A percentile compares a stretch with the other conserved stretches of the same genome.
phyloP scores from a whole-genome alignment of 1,139 yeast species.

The Hansenula lynferdii region DNA sequence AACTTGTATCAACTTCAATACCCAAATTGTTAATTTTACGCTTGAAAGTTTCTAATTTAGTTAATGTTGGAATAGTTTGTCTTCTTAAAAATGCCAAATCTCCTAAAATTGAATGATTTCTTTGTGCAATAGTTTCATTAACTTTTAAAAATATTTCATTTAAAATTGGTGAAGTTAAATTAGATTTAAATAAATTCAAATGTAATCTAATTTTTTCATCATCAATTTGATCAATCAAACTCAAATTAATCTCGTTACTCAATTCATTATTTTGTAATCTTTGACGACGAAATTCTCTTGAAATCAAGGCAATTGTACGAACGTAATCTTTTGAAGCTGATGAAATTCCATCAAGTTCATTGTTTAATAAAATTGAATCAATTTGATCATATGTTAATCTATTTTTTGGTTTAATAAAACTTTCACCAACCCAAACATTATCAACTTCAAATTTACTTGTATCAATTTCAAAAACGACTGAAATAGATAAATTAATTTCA shows the following conservation, averaged over 20 bases:
- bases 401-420: conserved; percentile 56
- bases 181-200: conserved; percentile 68
- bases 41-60: conserved; percentile 76
- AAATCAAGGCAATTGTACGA: conserved; percentile 57
- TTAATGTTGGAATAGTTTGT: conserved; percentile 79
- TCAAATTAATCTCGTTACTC: conserved; percentile 50
- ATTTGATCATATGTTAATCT: conserved; percentile 46
- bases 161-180: conserved; percentile 53
- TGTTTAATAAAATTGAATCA: conserved; percentile 38
- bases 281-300: conserved; percentile 69
- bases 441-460: conserved; percentile 68
- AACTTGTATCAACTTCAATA: conserved; percentile 66
- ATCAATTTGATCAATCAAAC: conserved; percentile 76
- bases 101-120: conserved; percentile 70
- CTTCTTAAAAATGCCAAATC: conserved; percentile 82
- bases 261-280: conserved; percentile 51
- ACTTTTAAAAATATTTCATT: conserved; percentile 79
- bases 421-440: conserved; percentile 75
- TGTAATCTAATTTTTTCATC: conserved; percentile 75
- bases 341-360: conserved; percentile 29
- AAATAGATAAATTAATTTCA: conserved; percentile 61
- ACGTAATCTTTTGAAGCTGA: conserved; percentile 66
- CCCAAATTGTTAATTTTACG: conserved; percentile 65
- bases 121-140: conserved; percentile 82
- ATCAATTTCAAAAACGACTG: conserved; percentile 80